Evolutionary conservation across 371 early-diverging fungal genomes (phyloP), one percentile per base, ranked within the genome.

Genomic region (Mortierella sp.): DNA sequence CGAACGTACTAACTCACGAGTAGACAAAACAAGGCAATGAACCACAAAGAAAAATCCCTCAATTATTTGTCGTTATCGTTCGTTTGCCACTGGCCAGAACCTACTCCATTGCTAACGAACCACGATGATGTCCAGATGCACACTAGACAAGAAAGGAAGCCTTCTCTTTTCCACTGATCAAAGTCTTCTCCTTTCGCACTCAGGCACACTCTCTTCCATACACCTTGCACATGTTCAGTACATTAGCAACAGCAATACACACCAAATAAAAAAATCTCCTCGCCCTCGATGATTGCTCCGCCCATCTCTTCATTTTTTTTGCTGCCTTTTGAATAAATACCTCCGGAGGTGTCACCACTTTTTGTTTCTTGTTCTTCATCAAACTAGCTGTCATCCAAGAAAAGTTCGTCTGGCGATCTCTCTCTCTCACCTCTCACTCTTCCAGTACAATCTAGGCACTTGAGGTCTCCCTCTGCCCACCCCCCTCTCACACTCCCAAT

Each of bases 391-490:
- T 32, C 14, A 65, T 8, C 35, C 65, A 32, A 65, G 18, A 35
- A 63, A 65, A 38, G 60, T 38, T 38, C 65, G 65, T 65, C 65
- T 65, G 65, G 65, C 74, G 21, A 32, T 38, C 41, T 18, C 51
- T 38, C 55, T 24, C 41, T 11, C 32, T 12, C 16, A 10, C 1
- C 49, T 38, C 65, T 18, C 18, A 6, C 18, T 35, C 35, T 12
- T 3, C 6, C 65, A 38, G 24, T 41, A 16, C 35, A 65, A 65
- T 65, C 65, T 65, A 65, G 65, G 65, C 65, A 65, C 8, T 3
- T 65, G 65, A 65, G 65, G 65, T 32, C 7, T 38, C 63, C 63
- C 65, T 65, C 65, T 65, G 65, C 65, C 65, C 38, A 10, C 56
- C 27, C n/a, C 21, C 8, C 27, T n/a, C 55, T 14, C 56, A 6